These are phyloP conservation scores for Citrus mangshanensis DNA, from an alignment of 345 rosid genomes.

Conservation along the genomic window DNA sequence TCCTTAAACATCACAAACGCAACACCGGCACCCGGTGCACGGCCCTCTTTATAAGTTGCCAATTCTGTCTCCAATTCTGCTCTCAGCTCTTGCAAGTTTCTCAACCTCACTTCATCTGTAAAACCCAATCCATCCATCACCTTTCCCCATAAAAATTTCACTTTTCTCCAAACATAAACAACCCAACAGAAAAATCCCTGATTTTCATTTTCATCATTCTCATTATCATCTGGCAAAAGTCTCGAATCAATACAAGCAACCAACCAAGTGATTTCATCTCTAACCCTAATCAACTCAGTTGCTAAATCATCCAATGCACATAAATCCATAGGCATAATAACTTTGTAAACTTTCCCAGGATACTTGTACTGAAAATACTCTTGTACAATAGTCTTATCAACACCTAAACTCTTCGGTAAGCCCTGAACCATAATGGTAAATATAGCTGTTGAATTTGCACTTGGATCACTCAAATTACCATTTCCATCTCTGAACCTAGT, in stretches of 20 bases:
- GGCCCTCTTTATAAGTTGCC: slow-evolving; percentile 70
- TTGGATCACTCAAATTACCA: slow-evolving; percentile 74
- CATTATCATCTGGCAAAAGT: slow-evolving; percentile 49
- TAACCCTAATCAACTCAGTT: slow-evolving; percentile 63
- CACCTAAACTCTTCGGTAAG: slow-evolving; percentile 74
- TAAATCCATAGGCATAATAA: slow-evolving; percentile 89
- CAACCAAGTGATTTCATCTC: slow-evolving; percentile 93
- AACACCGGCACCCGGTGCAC: slow-evolving; percentile 85
- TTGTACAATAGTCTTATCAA: slow-evolving; percentile 56
- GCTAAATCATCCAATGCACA: slow-evolving; percentile 95
- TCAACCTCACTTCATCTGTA: slow-evolving; percentile 66
- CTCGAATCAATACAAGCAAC: slow-evolving; percentile 78
- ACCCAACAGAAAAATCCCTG: slow-evolving; percentile 27
- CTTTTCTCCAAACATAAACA: slow-evolving; percentile 32
- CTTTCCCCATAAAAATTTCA: slow-evolving; percentile 40
- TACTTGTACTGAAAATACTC: slow-evolving; percentile 74
- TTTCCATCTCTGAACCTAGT: slow-evolving; percentile 96
- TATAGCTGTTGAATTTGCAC: slow-evolving; percentile 66
- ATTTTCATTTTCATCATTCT: slow-evolving; percentile 24
- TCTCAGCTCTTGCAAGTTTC: slow-evolving; percentile 72
- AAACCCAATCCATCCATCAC: slow-evolving; percentile 51
- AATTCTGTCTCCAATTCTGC: slow-evolving; percentile 70
- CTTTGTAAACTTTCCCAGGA: slow-evolving; percentile 80
- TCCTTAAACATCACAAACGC: slow-evolving; percentile 93
- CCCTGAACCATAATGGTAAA: slow-evolving; percentile 91